Percentiles rank a stretch among this genome's conserved stretches.
These are phyloP conservation scores for Letharia columbiana DNA, from an alignment of 495 filamentous ascomycete species.

Conservation along the genomic window DNA sequence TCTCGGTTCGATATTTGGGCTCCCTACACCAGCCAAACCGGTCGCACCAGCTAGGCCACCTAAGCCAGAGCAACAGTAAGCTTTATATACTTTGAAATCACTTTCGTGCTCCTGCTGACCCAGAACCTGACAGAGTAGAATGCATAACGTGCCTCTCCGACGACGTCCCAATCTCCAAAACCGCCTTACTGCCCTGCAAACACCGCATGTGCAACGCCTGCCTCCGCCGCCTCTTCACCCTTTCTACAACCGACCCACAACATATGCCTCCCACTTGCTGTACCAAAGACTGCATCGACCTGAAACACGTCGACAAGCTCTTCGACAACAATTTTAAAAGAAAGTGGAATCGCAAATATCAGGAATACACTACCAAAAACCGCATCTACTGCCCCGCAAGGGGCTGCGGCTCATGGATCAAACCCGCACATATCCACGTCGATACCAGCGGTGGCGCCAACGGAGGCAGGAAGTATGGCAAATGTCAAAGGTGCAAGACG, in stretches of 20 bases:
- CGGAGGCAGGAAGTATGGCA: slow-evolving; percentile 40
- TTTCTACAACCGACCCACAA: slow-evolving; percentile 63
- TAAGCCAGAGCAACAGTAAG: slow-evolving; percentile 11
- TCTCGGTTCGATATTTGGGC: slow-evolving; percentile 32
- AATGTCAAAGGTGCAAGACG: slow-evolving; percentile 59
- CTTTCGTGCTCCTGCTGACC: not conserved
- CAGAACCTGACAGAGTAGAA: slow-evolving; percentile 41
- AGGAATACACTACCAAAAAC: slow-evolving; percentile 64
- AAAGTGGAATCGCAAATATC: slow-evolving; percentile 67
- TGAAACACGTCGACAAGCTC: slow-evolving; percentile 63
- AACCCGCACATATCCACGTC: slow-evolving; percentile 52
- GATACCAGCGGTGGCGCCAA: slow-evolving; percentile 35
- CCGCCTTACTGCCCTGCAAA: slow-evolving; percentile 61
- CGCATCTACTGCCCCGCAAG: slow-evolving; percentile 64
- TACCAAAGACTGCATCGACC: slow-evolving; percentile 58
- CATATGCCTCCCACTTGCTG: slow-evolving; percentile 80
- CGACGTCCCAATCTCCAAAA: slow-evolving; percentile 48
- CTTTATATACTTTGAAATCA: not conserved
- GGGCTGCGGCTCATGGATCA: slow-evolving; percentile 68
- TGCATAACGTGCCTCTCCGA: slow-evolving; percentile 63
- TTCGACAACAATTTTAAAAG: slow-evolving; percentile 66
- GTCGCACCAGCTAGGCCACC: slow-evolving; percentile 3
- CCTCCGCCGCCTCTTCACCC: slow-evolving; percentile 59
- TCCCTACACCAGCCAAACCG: slow-evolving; percentile 14
- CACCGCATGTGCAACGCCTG: slow-evolving; percentile 74